A percentile compares a stretch with the other conserved stretches of the same genome.
Evolutionary conservation across 352 stramenopile genomes (phyloP).

Genomic region (Halophytophthora batemanensis): DNA sequence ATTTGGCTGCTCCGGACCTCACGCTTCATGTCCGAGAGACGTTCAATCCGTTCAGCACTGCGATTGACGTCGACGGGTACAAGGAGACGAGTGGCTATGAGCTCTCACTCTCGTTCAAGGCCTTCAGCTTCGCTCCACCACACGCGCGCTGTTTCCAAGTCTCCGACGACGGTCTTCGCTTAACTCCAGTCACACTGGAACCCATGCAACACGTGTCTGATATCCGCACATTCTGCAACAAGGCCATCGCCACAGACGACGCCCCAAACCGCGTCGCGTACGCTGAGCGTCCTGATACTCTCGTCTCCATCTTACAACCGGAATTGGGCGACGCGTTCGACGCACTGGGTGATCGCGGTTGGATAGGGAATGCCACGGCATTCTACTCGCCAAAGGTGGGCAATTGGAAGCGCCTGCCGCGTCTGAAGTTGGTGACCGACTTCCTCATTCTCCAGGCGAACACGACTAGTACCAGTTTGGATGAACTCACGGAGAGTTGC

Average conservation of each 20-base stretch:
- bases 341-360: constrained; percentile 24
- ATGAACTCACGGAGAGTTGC: constrained; percentile 31
- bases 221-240: constrained; percentile 29
- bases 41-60: constrained; percentile 30
- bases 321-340: constrained; percentile 28
- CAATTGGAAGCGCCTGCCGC: constrained; percentile 27
- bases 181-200: constrained; percentile 11
- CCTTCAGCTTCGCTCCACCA: constrained; percentile 30
- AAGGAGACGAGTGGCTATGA: constrained; percentile 8
- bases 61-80: constrained; percentile 19
- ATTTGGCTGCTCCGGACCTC: constrained; percentile 25
- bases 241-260: constrained; percentile 29
- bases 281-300: constrained; percentile 20
- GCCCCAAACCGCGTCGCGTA: constrained; percentile 28
- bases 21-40: constrained; percentile 29
- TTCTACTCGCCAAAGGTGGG: constrained; percentile 22
- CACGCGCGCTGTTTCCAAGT: constrained; percentile 32
- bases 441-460: constrained; percentile 33
- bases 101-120: constrained; percentile 33
- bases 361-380: constrained; percentile 13
- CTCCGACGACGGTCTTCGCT: constrained; percentile 3
- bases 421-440: constrained; percentile 29
- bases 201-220: constrained; percentile 4
- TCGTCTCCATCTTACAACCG: constrained; percentile 26
- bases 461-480: constrained; percentile 17